phyloP scores from a whole-genome alignment of 1,284 basidiomycete species.

The Melampsora larici-populina region DNA sequence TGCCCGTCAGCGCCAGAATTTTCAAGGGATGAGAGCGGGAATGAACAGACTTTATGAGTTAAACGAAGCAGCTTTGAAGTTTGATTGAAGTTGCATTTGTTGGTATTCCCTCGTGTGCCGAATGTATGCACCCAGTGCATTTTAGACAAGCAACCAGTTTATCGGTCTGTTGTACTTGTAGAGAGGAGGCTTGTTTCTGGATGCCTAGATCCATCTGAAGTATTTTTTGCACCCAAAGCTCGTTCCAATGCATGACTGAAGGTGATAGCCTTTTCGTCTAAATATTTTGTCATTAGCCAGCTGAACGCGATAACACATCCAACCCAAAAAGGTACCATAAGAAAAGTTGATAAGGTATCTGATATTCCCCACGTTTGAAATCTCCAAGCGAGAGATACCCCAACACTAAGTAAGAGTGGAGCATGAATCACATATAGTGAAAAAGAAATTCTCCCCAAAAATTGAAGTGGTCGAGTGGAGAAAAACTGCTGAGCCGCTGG shows the following conservation, averaged over 20 bases:
- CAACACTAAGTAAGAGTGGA: not conserved
- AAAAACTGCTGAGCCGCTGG: not conserved
- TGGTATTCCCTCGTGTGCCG: too few relatives aligned
- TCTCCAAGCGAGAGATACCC: not conserved
- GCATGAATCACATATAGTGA: constrained; percentile 1
- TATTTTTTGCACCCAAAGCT: not conserved
- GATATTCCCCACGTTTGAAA: not conserved
- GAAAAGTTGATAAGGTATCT: not conserved
- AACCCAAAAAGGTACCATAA: not conserved
- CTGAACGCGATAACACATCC: not conserved
- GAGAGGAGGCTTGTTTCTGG: too few relatives aligned
- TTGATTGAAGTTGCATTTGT: too few relatives aligned
- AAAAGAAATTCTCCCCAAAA: not conserved
- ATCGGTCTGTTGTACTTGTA: too few relatives aligned
- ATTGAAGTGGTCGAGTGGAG: not conserved
- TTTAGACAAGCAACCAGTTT: too few relatives aligned
- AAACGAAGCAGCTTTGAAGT: too few relatives aligned
- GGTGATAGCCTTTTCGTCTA: not conserved
- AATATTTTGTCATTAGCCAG: not conserved
- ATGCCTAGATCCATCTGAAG: too few relatives aligned
- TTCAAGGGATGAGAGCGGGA: too few relatives aligned
- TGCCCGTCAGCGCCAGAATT: too few relatives aligned
- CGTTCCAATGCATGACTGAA: not conserved
- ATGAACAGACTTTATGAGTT: too few relatives aligned
- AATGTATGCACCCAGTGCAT: too few relatives aligned